Percentiles rank a stretch among this genome's conserved stretches.
Evolutionary conservation across 148 eudicot genomes (phyloP).

Genomic region (Vaccinium darrowii): DNA sequence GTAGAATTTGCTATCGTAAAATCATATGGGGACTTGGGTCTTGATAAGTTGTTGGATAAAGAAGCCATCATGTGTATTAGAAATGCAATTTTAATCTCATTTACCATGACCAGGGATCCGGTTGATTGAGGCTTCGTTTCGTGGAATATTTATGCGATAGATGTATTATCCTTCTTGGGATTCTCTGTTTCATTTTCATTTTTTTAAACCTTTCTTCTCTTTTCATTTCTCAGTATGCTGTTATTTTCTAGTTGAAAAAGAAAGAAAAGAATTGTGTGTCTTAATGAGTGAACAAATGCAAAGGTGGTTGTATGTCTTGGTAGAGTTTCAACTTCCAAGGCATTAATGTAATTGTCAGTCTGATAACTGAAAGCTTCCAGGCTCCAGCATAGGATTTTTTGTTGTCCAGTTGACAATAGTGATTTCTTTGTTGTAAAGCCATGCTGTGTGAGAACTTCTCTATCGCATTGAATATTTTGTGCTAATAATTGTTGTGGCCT

Average conservation of each 20-base stretch:
- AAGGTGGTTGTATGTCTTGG: neutral
- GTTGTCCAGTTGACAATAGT: neutral
- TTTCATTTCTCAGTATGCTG: neutral
- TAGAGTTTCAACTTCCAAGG: neutral
- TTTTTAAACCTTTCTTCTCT: neutral
- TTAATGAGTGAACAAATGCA: neutral
- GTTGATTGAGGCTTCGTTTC: neutral
- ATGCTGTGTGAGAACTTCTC: neutral
- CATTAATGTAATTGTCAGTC: constrained; percentile 9
- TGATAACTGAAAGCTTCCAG: constrained; percentile 1
- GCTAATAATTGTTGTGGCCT: neutral
- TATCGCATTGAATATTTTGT: neutral
- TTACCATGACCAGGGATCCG: neutral
- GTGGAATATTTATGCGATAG: neutral
- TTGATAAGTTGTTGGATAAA: neutral
- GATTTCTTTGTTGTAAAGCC: neutral
- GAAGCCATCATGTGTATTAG: neutral
- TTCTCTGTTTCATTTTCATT: neutral
- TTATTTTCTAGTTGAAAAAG: neutral
- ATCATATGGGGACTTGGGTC: neutral
- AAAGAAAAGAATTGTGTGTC: neutral
- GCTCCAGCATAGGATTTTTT: neutral
- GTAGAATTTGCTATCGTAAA: neutral
- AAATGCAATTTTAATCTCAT: neutral
- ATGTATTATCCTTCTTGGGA: neutral